Conservation (phyloP, 306 rosid genomes). For the Rosa multiflora region DNA sequence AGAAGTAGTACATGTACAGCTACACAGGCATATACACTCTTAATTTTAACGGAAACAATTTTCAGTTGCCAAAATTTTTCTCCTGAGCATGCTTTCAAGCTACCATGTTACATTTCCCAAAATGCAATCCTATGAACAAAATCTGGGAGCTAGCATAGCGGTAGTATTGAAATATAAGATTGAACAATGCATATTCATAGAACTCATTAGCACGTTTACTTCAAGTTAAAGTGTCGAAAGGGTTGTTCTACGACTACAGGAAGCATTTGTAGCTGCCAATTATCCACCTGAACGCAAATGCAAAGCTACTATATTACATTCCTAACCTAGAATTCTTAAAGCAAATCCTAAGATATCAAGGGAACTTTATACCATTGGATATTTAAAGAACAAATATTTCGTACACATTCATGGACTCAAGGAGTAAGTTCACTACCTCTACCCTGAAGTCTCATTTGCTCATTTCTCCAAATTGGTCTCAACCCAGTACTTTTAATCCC, state of each 20-base stretch:
- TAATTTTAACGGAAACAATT: slow-evolving; percentile 15
- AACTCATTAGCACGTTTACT: background rate
- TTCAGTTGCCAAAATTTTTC: background rate
- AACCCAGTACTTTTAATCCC: background rate
- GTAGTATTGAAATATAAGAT: background rate
- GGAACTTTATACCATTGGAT: background rate
- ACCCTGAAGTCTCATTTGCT: background rate
- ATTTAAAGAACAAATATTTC: background rate
- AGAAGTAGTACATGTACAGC: background rate
- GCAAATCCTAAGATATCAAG: background rate
- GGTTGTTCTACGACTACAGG: background rate
- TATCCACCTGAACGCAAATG: background rate
- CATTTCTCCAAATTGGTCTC: background rate
- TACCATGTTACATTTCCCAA: background rate
- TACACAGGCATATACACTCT: background rate
- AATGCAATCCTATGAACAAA: background rate
- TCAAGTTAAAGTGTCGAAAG: background rate
- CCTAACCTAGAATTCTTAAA: background rate
- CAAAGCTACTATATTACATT: background rate
- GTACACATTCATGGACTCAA: slow-evolving; percentile 1
- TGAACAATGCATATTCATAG: background rate
- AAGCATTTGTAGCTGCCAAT: background rate
- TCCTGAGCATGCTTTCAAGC: background rate
- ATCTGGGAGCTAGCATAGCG: background rate
- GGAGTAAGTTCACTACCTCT: background rate